A percentile compares a stretch with the other conserved stretches of the same genome.
Conservation (phyloP, 2,329 filamentous ascomycete genomes). For the Sphaerulina populicola region DNA sequence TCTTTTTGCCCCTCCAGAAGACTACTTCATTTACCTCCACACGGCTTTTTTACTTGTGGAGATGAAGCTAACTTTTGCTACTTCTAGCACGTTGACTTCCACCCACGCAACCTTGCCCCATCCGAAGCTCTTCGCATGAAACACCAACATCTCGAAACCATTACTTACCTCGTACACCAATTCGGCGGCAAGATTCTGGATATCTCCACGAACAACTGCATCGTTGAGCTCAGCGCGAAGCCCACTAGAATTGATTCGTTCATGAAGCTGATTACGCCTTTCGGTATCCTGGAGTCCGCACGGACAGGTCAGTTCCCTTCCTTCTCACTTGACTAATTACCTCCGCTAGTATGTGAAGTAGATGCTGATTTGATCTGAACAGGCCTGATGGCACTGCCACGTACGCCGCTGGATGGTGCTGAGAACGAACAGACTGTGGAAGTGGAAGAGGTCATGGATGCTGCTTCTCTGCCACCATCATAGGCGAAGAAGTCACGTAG, state of each 20-base stretch:
- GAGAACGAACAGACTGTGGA: slow-evolving; percentile 73
- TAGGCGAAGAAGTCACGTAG: slow-evolving; percentile 2
- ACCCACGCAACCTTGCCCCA: slow-evolving; percentile 75
- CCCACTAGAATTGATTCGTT: slow-evolving; percentile 91
- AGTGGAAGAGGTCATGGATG: slow-evolving; percentile 88
- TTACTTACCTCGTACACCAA: slow-evolving; percentile 93
- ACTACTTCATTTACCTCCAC: no score
- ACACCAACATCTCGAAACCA: slow-evolving; percentile 91
- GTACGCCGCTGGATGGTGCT: slow-evolving; percentile 73
- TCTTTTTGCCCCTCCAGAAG: neutral
- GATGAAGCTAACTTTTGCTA: neutral
- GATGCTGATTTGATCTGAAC: slow-evolving; percentile 20
- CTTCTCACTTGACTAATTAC: neutral
- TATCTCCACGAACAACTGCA: slow-evolving; percentile 97
- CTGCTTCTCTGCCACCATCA: slow-evolving; percentile 74
- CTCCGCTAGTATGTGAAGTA: neutral
- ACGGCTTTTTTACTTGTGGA: no score
- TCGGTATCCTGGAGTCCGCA: slow-evolving; percentile 92
- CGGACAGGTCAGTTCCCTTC: slow-evolving; percentile 56
- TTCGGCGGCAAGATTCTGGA: slow-evolving; percentile 96
- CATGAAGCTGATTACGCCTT: slow-evolving; percentile 88
- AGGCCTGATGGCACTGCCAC: slow-evolving; percentile 88
- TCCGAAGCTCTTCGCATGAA: slow-evolving; percentile 91
- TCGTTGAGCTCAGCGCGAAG: slow-evolving; percentile 94
- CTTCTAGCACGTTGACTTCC: slow-evolving; percentile 57